These are phyloP conservation scores for Dryadomyces sulphureus DNA, from an alignment of 2,329 filamentous ascomycete species.

Conservation along the genomic window DNA sequence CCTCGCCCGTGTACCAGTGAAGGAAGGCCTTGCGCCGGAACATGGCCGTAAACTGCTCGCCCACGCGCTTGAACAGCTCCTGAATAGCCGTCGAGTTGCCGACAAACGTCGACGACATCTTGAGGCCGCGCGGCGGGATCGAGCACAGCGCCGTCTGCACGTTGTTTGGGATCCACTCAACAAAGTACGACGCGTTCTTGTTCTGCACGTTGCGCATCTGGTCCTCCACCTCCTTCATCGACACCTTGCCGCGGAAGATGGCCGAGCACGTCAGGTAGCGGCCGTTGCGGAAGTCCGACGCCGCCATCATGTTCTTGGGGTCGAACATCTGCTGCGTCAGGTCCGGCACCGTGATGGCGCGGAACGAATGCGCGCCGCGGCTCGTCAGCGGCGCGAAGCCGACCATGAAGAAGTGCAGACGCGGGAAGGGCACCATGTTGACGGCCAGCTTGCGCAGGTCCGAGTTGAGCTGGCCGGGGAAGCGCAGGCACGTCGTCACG, in stretches of 20 bases:
- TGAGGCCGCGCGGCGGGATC: conserved; percentile 90
- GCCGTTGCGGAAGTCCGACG: conserved; percentile 98
- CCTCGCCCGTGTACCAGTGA: conserved; percentile 99
- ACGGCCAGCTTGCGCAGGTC: conserved; percentile 98
- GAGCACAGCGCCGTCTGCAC: conserved; percentile 99
- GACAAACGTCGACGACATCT: conserved; percentile 98
- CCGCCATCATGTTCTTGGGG: conserved; percentile 99
- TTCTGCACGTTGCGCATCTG: conserved; percentile 99
- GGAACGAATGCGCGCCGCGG: conserved; percentile 75
- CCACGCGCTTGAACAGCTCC: conserved; percentile 99
- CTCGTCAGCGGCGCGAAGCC: conserved; percentile 97
- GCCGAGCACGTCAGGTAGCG: conserved; percentile 99
- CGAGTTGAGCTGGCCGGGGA: conserved; percentile 99
- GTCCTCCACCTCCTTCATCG: conserved; percentile 99
- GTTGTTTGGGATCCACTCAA: conserved; percentile 99
- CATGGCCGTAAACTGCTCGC: conserved; percentile 99
- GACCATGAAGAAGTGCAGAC: conserved; percentile 99
- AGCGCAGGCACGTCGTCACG: conserved; percentile 95
- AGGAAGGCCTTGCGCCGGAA: conserved; percentile 99
- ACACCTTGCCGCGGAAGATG: conserved; percentile 99
- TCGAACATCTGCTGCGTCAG: conserved; percentile 99
- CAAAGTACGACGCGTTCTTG: conserved; percentile 99
- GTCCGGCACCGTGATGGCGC: conserved; percentile 92
- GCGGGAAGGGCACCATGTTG: conserved; percentile 99
- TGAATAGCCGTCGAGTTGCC: conserved; percentile 99